Base-by-base conservation (phyloP, 768 basidiomycete species). In the Clitopilus hobsonii region DNA sequence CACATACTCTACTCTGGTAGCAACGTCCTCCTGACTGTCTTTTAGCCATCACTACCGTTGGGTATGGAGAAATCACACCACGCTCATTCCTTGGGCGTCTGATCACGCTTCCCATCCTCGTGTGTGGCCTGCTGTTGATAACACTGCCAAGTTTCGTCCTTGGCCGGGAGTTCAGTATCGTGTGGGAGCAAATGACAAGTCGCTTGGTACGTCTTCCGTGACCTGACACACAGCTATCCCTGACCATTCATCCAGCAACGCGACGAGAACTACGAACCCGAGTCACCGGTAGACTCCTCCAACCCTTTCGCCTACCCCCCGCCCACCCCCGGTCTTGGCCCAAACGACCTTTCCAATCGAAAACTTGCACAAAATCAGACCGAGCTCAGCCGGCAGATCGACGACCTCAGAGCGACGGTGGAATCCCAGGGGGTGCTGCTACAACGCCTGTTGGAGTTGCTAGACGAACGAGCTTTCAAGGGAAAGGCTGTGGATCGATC, bases 61-160 rank as follows among this genome's bases (percentile, higher is more conserved):
- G 94, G 11, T 96, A 94, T 61, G 94, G 94, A 30, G 94, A 96
- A 68, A 91, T 94, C 53, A 91, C 90, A 0, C 94, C 94, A 0
- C 82, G 89, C 11, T 91, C 91, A 1, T 85, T 89, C 68, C 75
- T 95, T n/a, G 94, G 94, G 0, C 85, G 91, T 1, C 73, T 95
- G 29, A 75, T 96, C 60, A 93, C 94, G 0, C 72, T 95, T 0
- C 94, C 94, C 0, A 79, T 97, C 18, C 83, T 97, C 49, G 79
- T 91, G 11, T 95, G 91, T 61, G 94, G 94, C 2, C 76, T 96
- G 8, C 77, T 97, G 0, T 77, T 95, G 38, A 94, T 97, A 64
- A 94, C 94, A 0, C 78, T 96, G 4, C 94, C 94, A 6, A 89
- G 85, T 63, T 96, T 97, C 64, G 94, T 97, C 1, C 82, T 97